phyloP scores from a whole-genome alignment of 805 yeast genomes.

The Kregervanrija fluxuum region DNA sequence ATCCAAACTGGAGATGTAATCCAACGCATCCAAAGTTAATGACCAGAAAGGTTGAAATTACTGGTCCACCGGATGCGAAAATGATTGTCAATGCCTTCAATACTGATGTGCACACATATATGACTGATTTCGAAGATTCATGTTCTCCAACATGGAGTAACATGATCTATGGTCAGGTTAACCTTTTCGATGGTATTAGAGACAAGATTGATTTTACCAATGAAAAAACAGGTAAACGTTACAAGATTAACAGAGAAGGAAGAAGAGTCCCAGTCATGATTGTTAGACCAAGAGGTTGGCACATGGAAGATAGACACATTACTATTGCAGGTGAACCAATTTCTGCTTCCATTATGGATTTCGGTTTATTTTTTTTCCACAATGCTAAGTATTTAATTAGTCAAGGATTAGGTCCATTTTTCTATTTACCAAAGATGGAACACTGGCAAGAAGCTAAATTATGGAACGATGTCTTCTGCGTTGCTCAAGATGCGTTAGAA shows the following conservation, averaged over 20 bases:
- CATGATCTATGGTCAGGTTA: conserved; percentile 74
- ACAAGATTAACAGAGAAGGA: conserved; percentile 35
- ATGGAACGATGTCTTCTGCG: conserved; percentile 77
- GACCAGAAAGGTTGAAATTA: conserved; percentile 73
- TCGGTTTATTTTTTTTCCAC: conserved; percentile 71
- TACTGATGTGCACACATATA: conserved; percentile 71
- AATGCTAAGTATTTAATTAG: conserved; percentile 57
- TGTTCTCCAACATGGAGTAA: conserved; percentile 80
- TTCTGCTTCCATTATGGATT: conserved; percentile 71
- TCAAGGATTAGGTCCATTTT: conserved; percentile 73
- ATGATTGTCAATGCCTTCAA: conserved; percentile 80
- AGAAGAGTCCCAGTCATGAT: conserved; percentile 68
- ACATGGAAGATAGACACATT: conserved; percentile 67
- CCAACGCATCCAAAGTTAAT: conserved; percentile 65
- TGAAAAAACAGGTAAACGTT: conserved; percentile 30
- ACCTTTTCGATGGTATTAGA: conserved; percentile 69
- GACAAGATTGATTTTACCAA: conserved; percentile 49
- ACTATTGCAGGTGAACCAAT: conserved; percentile 69
- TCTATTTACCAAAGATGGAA: conserved; percentile 81
- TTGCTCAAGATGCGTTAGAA: conserved; percentile 63
- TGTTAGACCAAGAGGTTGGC: conserved; percentile 89
- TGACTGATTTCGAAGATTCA: conserved; percentile 84
- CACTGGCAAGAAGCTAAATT: conserved; percentile 76
- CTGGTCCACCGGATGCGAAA: conserved; percentile 81
- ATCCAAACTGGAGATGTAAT: conserved; percentile 71